Evolutionary conservation across 768 basidiomycete genomes (phyloP).

Genomic region (Pulveroboletus sp.): DNA sequence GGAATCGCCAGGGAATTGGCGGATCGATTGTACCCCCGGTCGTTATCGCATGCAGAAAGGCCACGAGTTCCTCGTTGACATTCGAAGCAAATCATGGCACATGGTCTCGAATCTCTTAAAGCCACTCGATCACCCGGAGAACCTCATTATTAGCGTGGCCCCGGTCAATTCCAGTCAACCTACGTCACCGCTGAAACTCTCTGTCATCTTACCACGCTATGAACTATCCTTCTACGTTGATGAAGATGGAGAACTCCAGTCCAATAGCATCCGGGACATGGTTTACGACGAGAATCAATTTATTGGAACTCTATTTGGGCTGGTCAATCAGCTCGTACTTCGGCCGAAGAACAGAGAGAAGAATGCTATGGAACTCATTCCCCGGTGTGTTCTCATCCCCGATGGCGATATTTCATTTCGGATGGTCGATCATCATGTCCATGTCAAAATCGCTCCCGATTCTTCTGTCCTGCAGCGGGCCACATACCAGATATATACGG

Average conservation of each 20-base stretch:
- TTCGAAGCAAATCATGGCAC: constrained; percentile 24
- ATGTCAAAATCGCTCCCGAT: constrained; percentile 4
- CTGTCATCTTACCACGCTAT: constrained; percentile 38
- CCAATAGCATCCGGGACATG: constrained; percentile 39
- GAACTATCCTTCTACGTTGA: constrained; percentile 40
- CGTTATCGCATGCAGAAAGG: constrained; percentile 7
- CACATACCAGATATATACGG: constrained; percentile 23
- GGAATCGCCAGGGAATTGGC: constrained; percentile 26
- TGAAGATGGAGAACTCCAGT: constrained; percentile 33
- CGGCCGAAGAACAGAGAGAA: constrained; percentile 21
- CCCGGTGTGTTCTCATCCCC: constrained; percentile 37
- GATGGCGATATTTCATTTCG: constrained; percentile 34
- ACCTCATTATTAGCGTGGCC: constrained; percentile 20
- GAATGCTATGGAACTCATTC: not conserved
- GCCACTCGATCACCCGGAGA: constrained; percentile 18
- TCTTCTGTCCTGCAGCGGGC: not conserved
- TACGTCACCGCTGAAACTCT: constrained; percentile 12
- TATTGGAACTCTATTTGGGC: constrained; percentile 42
- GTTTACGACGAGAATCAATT: constrained; percentile 40
- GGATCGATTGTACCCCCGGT: constrained; percentile 8
- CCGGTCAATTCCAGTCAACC: not conserved
- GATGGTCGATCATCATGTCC: constrained; percentile 9
- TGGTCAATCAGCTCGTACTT: constrained; percentile 40
- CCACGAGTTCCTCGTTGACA: constrained; percentile 20
- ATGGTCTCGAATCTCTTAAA: constrained; percentile 23